Evolutionary conservation across 2,329 filamentous ascomycete species (phyloP).

Genomic region (Pseudocercospora fijiensis): DNA sequence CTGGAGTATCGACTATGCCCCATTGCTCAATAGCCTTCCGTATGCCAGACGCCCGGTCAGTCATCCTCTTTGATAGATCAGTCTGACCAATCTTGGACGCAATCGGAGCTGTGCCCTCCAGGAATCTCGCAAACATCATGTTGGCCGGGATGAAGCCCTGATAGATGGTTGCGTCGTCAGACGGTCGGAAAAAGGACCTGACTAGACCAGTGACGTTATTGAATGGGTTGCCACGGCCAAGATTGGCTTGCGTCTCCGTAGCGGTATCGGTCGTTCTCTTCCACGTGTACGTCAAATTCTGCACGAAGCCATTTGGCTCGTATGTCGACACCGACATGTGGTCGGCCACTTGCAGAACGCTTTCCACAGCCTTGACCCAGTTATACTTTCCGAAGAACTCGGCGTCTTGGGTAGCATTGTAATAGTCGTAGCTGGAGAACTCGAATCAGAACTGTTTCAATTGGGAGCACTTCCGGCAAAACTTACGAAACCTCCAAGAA

Average conservation of each 20-base stretch:
- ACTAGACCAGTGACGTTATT: constrained; percentile 51
- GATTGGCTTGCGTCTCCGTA: constrained; percentile 54
- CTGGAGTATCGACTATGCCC: constrained; percentile 43
- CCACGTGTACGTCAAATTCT: constrained; percentile 49
- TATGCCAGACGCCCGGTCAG: constrained; percentile 51
- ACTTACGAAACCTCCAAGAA: constrained; percentile 50
- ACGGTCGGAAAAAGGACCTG: constrained; percentile 52
- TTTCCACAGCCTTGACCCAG: constrained; percentile 49
- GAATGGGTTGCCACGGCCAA: constrained; percentile 53
- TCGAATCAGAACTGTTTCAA: not conserved
- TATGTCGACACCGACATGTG: constrained; percentile 53
- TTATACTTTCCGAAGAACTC: constrained; percentile 51
- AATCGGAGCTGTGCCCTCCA: constrained; percentile 55
- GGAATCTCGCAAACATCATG: constrained; percentile 72
- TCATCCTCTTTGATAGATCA: constrained; percentile 57
- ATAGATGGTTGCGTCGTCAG: constrained; percentile 52
- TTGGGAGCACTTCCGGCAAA: too few relatives aligned
- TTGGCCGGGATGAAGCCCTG: constrained; percentile 53
- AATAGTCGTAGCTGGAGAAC: constrained; percentile 45
- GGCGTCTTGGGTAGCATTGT: constrained; percentile 49
- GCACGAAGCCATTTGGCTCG: constrained; percentile 46
- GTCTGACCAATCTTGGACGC: constrained; percentile 51
- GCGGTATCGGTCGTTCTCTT: constrained; percentile 46
- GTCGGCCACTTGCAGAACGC: constrained; percentile 47
- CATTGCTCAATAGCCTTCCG: constrained; percentile 47